phyloP scores from a whole-genome alignment of 495 filamentous ascomycete species.

The Aspergillus sclerotioniger region DNA sequence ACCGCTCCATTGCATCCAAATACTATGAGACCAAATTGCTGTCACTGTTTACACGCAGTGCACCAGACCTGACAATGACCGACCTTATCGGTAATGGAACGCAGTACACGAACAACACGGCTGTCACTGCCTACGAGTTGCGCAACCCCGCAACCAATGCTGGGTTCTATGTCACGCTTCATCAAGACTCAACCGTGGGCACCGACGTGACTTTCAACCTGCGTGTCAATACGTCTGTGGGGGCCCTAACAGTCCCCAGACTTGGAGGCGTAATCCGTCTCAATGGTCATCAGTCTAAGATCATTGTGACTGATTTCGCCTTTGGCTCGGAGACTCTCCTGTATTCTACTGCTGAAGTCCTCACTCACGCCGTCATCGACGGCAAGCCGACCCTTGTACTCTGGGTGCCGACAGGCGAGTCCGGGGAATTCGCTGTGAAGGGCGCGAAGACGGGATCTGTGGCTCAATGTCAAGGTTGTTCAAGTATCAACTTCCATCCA shows the following conservation, averaged over 20 bases:
- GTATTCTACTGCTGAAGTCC: conserved; percentile 60
- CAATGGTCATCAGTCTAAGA: conserved; percentile 60
- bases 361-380: conserved; percentile 52
- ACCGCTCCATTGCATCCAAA: conserved; percentile 55
- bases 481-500: conserved; percentile 36
- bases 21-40: conserved; percentile 61
- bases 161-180: conserved; percentile 56
- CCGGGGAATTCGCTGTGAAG: conserved; percentile 53
- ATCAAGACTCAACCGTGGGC: conserved; percentile 44
- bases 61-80: conserved; percentile 51
- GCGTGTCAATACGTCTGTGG: conserved; percentile 52
- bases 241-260: conserved; percentile 45
- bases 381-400: conserved; percentile 47
- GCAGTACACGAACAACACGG: conserved; percentile 49
- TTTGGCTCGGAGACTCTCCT: conserved; percentile 51
- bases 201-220: conserved; percentile 51
- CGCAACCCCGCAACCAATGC: conserved; percentile 55
- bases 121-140: conserved; percentile 48
- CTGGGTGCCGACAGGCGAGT: conserved; percentile 54
- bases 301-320: conserved; percentile 57
- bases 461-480: conserved; percentile 29
- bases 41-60: conserved; percentile 53
- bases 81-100: conserved; percentile 58
- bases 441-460: conserved; percentile 38
- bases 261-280: conserved; percentile 43